Conservation (phyloP, 1,284 basidiomycete species). For the Puccinia triticina region DNA sequence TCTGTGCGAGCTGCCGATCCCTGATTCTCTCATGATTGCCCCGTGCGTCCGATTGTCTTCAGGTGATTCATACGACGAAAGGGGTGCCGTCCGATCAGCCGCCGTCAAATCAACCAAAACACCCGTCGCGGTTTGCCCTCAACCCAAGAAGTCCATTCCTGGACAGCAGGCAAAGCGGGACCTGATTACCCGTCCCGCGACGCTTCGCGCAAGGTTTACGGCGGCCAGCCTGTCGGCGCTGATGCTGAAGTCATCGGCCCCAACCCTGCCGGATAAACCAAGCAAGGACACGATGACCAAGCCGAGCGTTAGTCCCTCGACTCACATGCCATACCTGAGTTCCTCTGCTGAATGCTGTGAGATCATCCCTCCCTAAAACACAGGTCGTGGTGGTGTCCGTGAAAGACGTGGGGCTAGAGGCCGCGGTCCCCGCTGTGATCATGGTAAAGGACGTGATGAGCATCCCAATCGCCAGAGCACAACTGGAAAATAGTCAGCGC, state of each 20-base stretch:
- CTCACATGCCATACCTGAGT: not conserved
- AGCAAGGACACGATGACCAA: slow-evolving; percentile 48
- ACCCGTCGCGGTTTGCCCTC: slow-evolving; percentile 19
- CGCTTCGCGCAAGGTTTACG: slow-evolving; percentile 46
- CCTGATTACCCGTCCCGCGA: slow-evolving; percentile 48
- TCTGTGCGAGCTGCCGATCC: not conserved
- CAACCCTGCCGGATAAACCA: slow-evolving; percentile 37
- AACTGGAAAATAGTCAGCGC: slow-evolving; percentile 35
- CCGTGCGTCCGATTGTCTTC: not conserved
- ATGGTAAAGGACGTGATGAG: slow-evolving; percentile 43
- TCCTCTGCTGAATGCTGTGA: not conserved
- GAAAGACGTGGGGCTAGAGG: slow-evolving; percentile 33
- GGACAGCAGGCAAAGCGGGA: slow-evolving; percentile 37
- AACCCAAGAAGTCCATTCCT: slow-evolving; percentile 38
- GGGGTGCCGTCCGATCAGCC: slow-evolving; percentile 7
- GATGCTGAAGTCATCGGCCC: slow-evolving; percentile 45
- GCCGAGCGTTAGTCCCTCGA: slow-evolving; percentile 24
- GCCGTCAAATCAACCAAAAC: slow-evolving; percentile 30
- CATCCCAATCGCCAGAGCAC: slow-evolving; percentile 45
- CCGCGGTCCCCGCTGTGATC: slow-evolving; percentile 36
- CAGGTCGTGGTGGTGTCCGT: slow-evolving; percentile 40
- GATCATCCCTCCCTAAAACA: too few relatives aligned
- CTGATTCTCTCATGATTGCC: not conserved
- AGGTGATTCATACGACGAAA: slow-evolving; percentile 50
- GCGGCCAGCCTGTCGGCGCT: slow-evolving; percentile 16